Conservation (phyloP, 768 basidiomycete genomes). For the Podaxis sp. region DNA sequence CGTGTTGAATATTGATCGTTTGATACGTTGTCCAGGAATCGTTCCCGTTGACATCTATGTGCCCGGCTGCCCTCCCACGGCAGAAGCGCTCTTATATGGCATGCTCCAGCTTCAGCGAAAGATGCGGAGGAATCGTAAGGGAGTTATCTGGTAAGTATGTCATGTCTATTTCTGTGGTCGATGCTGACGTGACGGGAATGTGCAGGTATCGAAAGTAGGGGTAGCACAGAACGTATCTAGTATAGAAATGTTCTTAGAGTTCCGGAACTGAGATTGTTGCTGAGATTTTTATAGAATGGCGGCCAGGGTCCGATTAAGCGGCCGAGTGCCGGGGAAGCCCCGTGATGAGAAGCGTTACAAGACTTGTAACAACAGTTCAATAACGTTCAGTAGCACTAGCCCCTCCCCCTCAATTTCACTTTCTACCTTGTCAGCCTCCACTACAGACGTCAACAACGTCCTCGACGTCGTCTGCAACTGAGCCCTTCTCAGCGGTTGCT, state of each 20-base stretch:
- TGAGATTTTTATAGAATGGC: constrained; percentile 1
- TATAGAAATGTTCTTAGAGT: constrained; percentile 3
- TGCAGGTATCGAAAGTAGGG: constrained; percentile 57
- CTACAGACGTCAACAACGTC: constrained; percentile 1
- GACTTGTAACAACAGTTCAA: constrained; percentile 2
- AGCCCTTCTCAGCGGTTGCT: not conserved
- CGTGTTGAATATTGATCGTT: constrained; percentile 1
- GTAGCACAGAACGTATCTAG: not conserved
- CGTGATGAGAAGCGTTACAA: constrained; percentile 11
- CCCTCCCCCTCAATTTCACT: not conserved
- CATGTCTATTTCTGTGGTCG: not conserved
- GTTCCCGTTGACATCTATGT: constrained; percentile 99
- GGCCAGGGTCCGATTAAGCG: constrained; percentile 9
- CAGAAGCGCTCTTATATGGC: constrained; percentile 96
- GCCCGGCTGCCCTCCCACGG: constrained; percentile 91
- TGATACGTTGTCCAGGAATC: constrained; percentile 55
- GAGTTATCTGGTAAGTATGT: constrained; percentile 73
- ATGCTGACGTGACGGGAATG: not conserved
- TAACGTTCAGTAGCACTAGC: not conserved
- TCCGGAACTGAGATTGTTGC: not conserved
- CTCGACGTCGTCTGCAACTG: constrained; percentile 14
- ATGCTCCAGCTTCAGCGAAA: constrained; percentile 97
- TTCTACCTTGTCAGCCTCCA: constrained; percentile 8
- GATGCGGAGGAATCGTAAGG: constrained; percentile 87
- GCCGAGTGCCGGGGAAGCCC: constrained; percentile 4